Evolutionary conservation across 225 moss, liverwort and hornwort genomes (phyloP), one percentile per base, ranked within the genome.

Genomic region (Thuidium tamariscinum): DNA sequence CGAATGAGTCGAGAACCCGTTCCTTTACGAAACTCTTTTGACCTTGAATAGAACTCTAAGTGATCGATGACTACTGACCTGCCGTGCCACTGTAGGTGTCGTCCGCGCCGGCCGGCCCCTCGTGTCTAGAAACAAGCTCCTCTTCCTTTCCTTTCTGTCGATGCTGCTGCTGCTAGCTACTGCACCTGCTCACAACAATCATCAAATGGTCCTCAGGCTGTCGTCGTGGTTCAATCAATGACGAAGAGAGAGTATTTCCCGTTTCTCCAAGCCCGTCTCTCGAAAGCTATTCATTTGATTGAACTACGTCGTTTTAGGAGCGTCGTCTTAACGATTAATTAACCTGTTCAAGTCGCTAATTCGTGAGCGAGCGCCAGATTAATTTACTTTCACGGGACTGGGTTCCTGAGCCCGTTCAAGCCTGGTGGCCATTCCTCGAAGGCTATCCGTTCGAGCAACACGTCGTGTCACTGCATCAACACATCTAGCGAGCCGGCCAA

Each of bases 51-150:
- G 25, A 66, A 52, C 20, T 30, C n/a, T 16, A 27, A 18, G 80
- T 63, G 69, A 88, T 91, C 83, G 74, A 81, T 86, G 74, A 86
- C 76, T 80, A 79, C 85, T 85, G 60, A 91, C 91, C 91, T 86
- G 88, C 80, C 46, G 32, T n/a, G 49, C 55, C 20, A 63, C 61
- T 52, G 72, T 64, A 80, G 63, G 84, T 75, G 61, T 48, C 17
- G 86, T 22, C 74, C n/a, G n/a, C n/a, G n/a, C n/a, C 63, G 52
- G 81, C 64, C 74, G 74, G 57, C 74, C 63, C 13, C 29, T 74
- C 66, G 69, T 22, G 63, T 72, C 66, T 81, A 76, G 77, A 32
- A 84, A 82, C 46, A 27, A 59, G 59, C 68, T 84, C 86, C 81
- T 55, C 67, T 25, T 32, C 14, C 74, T 79, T 49, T 82, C 73